Evolutionary conservation across 129 eudicot genomes (phyloP).

Genomic region (Sambucus nigra): DNA sequence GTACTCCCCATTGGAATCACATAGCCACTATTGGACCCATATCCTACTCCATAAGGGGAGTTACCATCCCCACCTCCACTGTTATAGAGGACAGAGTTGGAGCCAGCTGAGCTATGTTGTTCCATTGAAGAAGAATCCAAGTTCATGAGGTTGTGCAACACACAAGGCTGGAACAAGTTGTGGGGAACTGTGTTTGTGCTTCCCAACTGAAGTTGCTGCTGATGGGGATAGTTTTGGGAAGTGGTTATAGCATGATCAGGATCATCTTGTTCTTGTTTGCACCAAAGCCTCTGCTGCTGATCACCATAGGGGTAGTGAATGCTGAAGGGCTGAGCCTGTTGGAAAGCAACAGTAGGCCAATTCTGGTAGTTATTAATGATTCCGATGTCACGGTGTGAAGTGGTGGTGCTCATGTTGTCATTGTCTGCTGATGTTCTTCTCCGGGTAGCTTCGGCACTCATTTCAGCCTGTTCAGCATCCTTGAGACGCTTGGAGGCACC

Average conservation of each 20-base stretch:
- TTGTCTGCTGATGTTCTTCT: slow-evolving; percentile 10
- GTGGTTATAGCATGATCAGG: not conserved
- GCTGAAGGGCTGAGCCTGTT: slow-evolving; percentile 49
- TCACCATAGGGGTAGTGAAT: slow-evolving; percentile 41
- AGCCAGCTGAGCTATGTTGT: slow-evolving; percentile 15
- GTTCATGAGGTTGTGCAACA: slow-evolving; percentile 63
- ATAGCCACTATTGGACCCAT: slow-evolving; percentile 18
- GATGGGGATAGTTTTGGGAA: slow-evolving; percentile 25
- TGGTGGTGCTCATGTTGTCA: slow-evolving; percentile 18
- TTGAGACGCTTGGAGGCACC: slow-evolving; percentile 80
- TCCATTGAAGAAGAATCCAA: slow-evolving; percentile 52
- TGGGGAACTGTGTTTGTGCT: slow-evolving; percentile 13
- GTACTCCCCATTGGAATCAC: slow-evolving; percentile 20
- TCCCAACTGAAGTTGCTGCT: slow-evolving; percentile 33
- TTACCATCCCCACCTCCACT: slow-evolving; percentile 19
- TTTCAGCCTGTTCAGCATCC: slow-evolving; percentile 53
- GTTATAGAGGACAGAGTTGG: slow-evolving; percentile 16
- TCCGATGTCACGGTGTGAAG: slow-evolving; percentile 21
- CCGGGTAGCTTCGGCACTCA: not conserved
- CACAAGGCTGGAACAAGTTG: slow-evolving; percentile 40
- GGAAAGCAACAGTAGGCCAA: slow-evolving; percentile 55
- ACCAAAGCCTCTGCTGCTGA: slow-evolving; percentile 45
- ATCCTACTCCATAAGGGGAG: slow-evolving; percentile 15
- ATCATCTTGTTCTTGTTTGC: slow-evolving; percentile 65
- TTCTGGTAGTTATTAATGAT: slow-evolving; percentile 22